Percentiles rank a stretch among this genome's conserved stretches.
phyloP scores from a whole-genome alignment of 371 early-diverging fungal species.

The Mucor sp. region DNA sequence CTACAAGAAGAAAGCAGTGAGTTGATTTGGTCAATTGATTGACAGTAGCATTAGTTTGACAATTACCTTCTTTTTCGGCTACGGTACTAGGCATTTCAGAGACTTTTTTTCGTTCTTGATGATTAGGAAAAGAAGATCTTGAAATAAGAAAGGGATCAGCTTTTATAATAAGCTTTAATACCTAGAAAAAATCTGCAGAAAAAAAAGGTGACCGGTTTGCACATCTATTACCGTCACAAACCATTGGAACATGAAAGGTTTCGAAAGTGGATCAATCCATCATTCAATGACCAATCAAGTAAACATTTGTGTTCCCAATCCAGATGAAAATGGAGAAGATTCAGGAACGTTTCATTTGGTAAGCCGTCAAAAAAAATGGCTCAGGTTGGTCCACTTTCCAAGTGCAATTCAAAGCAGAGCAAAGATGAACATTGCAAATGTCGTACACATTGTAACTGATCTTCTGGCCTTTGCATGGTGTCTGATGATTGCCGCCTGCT shows the following conservation, averaged over 20 bases:
- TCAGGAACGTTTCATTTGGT: too few relatives aligned
- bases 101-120: not conserved
- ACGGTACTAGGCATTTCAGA: slow-evolving; percentile 10
- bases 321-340: not conserved
- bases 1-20: not conserved
- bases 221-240: not conserved
- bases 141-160: not conserved
- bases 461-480: too few relatives aligned
- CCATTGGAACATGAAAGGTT: not conserved
- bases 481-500: too few relatives aligned
- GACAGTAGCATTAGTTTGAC: not conserved
- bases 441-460: too few relatives aligned
- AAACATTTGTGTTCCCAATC: not conserved
- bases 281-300: not conserved
- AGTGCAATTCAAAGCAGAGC: too few relatives aligned
- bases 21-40: not conserved
- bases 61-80: slow-evolving; percentile 15
- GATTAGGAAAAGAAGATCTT: not conserved
- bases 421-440: too few relatives aligned
- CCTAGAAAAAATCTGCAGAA: not conserved
- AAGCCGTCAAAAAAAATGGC: too few relatives aligned
- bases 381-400: too few relatives aligned
- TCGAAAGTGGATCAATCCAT: not conserved
- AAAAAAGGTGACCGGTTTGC: slow-evolving; percentile 11
- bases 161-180: not conserved